phyloP scores from a whole-genome alignment of 2,329 filamentous ascomycete species.

The Sarocladium strictum region DNA sequence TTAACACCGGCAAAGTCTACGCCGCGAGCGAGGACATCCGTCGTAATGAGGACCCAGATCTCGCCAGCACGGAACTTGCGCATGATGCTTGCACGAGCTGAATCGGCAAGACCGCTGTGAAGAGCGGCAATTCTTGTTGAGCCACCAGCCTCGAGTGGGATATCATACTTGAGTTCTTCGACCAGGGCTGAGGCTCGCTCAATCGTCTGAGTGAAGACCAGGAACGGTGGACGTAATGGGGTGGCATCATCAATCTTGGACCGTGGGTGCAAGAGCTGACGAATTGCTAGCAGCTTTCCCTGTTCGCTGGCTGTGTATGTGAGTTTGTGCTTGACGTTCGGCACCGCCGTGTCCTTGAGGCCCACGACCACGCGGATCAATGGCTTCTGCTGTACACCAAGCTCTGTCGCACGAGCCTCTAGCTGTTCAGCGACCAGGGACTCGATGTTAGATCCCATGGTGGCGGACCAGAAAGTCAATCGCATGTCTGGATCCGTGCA shows the following conservation, averaged over 20 bases:
- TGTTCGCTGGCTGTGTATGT: slow-evolving; percentile 88
- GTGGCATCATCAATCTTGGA: slow-evolving; percentile 49
- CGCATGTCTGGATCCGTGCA: slow-evolving; percentile 66
- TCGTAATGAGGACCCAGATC: slow-evolving; percentile 95
- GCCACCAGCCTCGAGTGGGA: slow-evolving; percentile 81
- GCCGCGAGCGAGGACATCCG: slow-evolving; percentile 84
- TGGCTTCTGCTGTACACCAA: slow-evolving; percentile 35
- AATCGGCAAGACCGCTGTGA: slow-evolving; percentile 78
- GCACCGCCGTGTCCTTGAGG: slow-evolving; percentile 90
- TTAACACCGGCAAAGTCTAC: slow-evolving; percentile 95
- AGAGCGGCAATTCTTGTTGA: slow-evolving; percentile 80
- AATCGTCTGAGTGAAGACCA: slow-evolving; percentile 96
- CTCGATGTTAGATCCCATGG: slow-evolving; percentile 92
- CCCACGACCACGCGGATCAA: slow-evolving; percentile 88
- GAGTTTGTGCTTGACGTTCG: slow-evolving; percentile 84
- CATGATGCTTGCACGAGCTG: slow-evolving; percentile 74
- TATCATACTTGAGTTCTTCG: slow-evolving; percentile 89
- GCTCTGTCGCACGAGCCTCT: slow-evolving; percentile 40
- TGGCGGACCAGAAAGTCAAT: slow-evolving; percentile 88
- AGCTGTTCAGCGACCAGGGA: slow-evolving; percentile 66
- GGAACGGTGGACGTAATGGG: slow-evolving; percentile 74
- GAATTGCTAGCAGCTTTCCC: slow-evolving; percentile 85
- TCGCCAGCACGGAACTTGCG: slow-evolving; percentile 84
- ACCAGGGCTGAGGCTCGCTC: slow-evolving; percentile 82
- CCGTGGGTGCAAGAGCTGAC: slow-evolving; percentile 79